phyloP scores from a whole-genome alignment of 129 eudicot genomes.

The Chrysanthemum seticuspe region DNA sequence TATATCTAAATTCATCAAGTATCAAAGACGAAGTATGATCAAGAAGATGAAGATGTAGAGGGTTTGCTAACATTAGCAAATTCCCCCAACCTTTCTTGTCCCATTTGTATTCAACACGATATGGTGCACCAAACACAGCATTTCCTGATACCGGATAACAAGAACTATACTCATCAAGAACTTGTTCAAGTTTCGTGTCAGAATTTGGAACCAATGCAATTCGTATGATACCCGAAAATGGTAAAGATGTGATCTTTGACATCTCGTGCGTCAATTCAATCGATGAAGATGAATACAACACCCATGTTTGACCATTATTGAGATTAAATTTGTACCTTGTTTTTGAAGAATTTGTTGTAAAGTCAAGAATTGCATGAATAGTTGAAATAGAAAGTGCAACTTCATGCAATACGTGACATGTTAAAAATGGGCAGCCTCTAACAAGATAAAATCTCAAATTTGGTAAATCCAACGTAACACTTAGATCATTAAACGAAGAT shows the following conservation, averaged over 20 bases:
- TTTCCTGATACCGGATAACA: constrained; percentile 77
- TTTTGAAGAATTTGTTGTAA: constrained; percentile 47
- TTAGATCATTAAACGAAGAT: constrained; percentile 67
- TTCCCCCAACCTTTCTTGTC: constrained; percentile 86
- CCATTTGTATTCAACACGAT: constrained; percentile 76
- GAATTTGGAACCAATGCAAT: constrained; percentile 55
- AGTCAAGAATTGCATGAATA: constrained; percentile 66
- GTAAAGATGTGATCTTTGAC: constrained; percentile 52
- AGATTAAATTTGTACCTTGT: constrained; percentile 64
- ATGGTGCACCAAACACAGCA: constrained; percentile 56
- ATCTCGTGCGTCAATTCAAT: constrained; percentile 50
- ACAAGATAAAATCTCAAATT: constrained; percentile 69
- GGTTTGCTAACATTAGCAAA: constrained; percentile 85
- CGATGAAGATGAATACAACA: constrained; percentile 69
- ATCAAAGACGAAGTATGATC: constrained; percentile 40
- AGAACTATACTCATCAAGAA: constrained; percentile 76
- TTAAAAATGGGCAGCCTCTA: constrained; percentile 82
- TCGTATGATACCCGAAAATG: constrained; percentile 71
- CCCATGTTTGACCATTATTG: constrained; percentile 83
- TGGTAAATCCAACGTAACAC: constrained; percentile 78
- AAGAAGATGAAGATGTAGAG: constrained; percentile 71
- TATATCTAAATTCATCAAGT: constrained; percentile 64
- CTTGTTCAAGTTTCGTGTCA: constrained; percentile 31
- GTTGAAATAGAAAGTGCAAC: constrained; percentile 55
- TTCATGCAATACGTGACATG: constrained; percentile 43